Conservation (phyloP, 345 rosid genomes). For the Syzygium jambos region DNA sequence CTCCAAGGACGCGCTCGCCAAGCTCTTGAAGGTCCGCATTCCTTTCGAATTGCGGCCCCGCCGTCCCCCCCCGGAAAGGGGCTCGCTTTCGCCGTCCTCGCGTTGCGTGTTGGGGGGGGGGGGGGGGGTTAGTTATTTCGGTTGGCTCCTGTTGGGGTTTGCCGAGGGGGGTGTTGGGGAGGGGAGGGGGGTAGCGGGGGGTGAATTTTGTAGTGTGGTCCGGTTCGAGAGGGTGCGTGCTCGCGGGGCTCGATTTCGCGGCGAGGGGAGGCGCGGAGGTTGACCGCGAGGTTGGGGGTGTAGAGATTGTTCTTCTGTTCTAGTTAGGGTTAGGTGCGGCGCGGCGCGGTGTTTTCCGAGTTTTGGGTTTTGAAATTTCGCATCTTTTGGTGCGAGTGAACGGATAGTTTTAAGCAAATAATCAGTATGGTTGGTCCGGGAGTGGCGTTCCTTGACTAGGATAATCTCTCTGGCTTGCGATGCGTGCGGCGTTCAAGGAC, state of each 20-base stretch:
- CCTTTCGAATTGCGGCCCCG: constrained; percentile 1
- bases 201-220: not conserved
- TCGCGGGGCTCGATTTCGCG: not conserved
- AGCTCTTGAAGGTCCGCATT: constrained; percentile 72
- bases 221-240: not conserved
- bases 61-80: not conserved
- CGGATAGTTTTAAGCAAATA: not conserved
- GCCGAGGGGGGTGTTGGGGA: not conserved
- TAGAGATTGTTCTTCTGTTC: not conserved
- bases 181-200: not conserved
- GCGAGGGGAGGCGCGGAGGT: not conserved
- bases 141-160: not conserved
- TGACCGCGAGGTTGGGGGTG: not conserved
- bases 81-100: not conserved
- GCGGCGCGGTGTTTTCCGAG: not conserved
- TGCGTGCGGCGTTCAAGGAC: not conserved
- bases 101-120: not conserved
- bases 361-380: not conserved
- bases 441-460: not conserved
- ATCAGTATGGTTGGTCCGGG: not conserved
- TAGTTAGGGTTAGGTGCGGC: not conserved
- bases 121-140: constrained; percentile 17
- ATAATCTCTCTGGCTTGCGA: not conserved
- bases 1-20: constrained; percentile 63
- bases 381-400: not conserved